Evolutionary conservation across 2,329 filamentous ascomycete genomes (phyloP).

Genomic region (Claviceps arundinis): DNA sequence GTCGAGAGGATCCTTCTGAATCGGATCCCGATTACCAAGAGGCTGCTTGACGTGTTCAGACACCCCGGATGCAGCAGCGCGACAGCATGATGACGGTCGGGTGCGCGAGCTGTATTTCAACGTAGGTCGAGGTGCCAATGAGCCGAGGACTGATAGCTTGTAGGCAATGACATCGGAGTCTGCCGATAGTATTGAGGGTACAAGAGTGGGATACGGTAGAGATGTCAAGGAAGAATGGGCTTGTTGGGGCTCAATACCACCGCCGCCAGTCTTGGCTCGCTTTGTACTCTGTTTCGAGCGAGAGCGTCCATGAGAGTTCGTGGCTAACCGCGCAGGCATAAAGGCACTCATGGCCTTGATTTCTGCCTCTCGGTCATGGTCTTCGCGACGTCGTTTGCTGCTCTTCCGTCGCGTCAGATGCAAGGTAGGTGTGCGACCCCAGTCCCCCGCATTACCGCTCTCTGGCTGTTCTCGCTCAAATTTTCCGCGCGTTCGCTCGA

Average conservation of each 20-base stretch:
- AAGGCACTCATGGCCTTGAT: slow-evolving; percentile 71
- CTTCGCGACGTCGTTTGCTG: slow-evolving; percentile 63
- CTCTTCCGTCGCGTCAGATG: slow-evolving; percentile 55
- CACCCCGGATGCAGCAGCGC: slow-evolving; percentile 31
- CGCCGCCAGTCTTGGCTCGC: slow-evolving; percentile 43
- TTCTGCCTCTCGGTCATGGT: slow-evolving; percentile 71
- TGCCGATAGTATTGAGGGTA: slow-evolving; percentile 64
- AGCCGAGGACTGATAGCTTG: slow-evolving; percentile 65
- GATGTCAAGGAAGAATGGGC: slow-evolving; percentile 60
- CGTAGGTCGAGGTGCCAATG: slow-evolving; percentile 75
- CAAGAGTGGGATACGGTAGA: slow-evolving; percentile 58
- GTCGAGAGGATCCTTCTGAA: slow-evolving; percentile 47
- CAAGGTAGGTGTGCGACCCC: slow-evolving; percentile 33
- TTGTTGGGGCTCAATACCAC: slow-evolving; percentile 37
- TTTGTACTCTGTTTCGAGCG: slow-evolving; percentile 53
- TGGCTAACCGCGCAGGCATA: slow-evolving; percentile 50
- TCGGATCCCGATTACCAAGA: slow-evolving; percentile 35
- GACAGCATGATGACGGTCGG: slow-evolving; percentile 34
- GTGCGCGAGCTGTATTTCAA: slow-evolving; percentile 60
- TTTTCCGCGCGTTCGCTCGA: slow-evolving; percentile 15
- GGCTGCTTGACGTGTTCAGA: slow-evolving; percentile 38
- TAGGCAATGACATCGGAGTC: slow-evolving; percentile 60
- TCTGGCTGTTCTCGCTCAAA: slow-evolving; percentile 2
- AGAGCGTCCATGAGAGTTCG: slow-evolving; percentile 45
- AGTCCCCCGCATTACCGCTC: slow-evolving; percentile 9